Conservation (phyloP, 2,329 filamentous ascomycete species). For the Colletotrichum sp. region DNA sequence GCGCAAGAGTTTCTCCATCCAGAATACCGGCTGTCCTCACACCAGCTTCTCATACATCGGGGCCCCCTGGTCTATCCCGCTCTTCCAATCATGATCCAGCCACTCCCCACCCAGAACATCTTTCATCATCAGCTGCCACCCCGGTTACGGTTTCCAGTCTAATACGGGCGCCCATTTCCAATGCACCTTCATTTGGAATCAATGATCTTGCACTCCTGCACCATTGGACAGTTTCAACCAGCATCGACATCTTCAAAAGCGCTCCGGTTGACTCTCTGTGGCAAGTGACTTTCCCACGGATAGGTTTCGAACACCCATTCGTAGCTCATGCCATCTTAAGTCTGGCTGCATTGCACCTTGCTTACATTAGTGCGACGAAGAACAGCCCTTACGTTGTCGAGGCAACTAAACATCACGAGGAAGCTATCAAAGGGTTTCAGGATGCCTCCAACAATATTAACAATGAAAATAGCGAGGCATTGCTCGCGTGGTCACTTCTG, state of each 20-base stretch:
- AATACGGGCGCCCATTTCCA: background rate
- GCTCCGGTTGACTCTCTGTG: background rate
- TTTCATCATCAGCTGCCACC: background rate
- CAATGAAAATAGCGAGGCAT: constrained; percentile 4
- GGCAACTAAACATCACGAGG: constrained; percentile 15
- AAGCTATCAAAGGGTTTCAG: constrained; percentile 4
- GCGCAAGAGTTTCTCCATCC: background rate
- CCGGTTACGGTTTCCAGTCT: background rate
- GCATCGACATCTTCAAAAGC: background rate
- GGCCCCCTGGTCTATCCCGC: background rate
- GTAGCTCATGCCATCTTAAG: constrained; percentile 18
- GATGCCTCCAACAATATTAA: background rate
- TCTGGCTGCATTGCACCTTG: constrained; percentile 20
- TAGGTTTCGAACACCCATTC: constrained; percentile 18
- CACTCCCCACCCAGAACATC: background rate
- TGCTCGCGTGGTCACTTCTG: constrained; percentile 15
- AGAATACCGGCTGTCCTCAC: background rate
- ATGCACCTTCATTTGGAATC: background rate
- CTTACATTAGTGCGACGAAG: background rate
- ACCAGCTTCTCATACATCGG: background rate
- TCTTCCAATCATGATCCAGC: background rate
- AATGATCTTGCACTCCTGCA: constrained; percentile 20
- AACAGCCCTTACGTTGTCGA: background rate
- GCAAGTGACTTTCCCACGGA: constrained; percentile 9
- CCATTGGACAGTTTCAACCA: constrained; percentile 20